Evolutionary conservation across 495 filamentous ascomycete genomes (phyloP).

Genomic region (Aspergillus hancockii): DNA sequence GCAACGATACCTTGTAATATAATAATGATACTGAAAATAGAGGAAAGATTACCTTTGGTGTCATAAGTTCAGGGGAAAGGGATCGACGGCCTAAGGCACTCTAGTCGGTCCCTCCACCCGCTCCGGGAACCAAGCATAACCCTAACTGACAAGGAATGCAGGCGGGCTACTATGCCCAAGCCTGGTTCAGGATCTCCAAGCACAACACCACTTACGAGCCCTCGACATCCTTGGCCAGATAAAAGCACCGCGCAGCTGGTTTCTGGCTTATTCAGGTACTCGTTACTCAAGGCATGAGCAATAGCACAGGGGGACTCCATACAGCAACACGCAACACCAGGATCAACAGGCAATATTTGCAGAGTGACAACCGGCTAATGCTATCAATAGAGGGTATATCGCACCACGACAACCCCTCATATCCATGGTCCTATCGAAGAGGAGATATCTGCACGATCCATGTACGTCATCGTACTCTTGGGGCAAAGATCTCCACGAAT

Average conservation of each 20-base stretch:
- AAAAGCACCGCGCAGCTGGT: too few relatives aligned
- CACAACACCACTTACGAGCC: too few relatives aligned
- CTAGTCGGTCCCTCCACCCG: background rate
- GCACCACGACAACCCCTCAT: background rate
- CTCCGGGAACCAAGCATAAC: background rate
- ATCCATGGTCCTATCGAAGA: background rate
- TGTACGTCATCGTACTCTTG: background rate
- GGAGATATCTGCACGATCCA: background rate
- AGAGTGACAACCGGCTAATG: too few relatives aligned
- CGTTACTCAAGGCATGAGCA: too few relatives aligned
- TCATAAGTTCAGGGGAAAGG: too few relatives aligned
- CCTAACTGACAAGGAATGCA: background rate
- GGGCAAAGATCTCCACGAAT: background rate
- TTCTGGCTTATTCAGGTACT: too few relatives aligned
- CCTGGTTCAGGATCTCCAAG: too few relatives aligned
- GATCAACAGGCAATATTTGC: too few relatives aligned
- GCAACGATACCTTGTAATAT: constrained; percentile 14
- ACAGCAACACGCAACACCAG: too few relatives aligned
- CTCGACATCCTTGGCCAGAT: too few relatives aligned
- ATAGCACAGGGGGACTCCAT: too few relatives aligned
- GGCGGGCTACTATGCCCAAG: background rate
- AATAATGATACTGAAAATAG: background rate
- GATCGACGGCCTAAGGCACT: background rate
- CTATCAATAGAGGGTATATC: too few relatives aligned
- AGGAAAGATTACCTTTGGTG: background rate